phyloP scores from a whole-genome alignment of 2,329 filamentous ascomycete genomes.

The Fusarium beomiforme region DNA sequence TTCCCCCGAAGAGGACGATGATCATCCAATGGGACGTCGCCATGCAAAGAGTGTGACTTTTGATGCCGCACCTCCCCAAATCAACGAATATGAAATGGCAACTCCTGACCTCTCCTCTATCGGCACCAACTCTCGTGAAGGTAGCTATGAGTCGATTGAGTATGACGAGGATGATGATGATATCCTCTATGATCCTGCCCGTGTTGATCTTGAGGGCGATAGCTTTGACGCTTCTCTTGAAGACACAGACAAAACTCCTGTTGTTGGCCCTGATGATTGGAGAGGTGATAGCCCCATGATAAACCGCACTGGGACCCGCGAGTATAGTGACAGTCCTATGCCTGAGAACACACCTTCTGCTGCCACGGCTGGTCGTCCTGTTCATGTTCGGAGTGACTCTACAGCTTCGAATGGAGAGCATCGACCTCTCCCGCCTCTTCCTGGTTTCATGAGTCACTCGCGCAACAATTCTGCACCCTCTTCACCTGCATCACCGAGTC shows the following conservation, averaged over 20 bases:
- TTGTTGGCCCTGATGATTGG: slow-evolving; percentile 98
- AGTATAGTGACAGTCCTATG: slow-evolving; percentile 76
- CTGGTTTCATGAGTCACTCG: slow-evolving; percentile 62
- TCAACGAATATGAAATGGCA: slow-evolving; percentile 98
- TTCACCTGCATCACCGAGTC: slow-evolving; percentile 67
- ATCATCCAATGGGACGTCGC: slow-evolving; percentile 74
- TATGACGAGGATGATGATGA: slow-evolving; percentile 78
- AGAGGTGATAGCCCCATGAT: slow-evolving; percentile 71
- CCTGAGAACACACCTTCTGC: slow-evolving; percentile 60
- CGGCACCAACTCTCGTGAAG: slow-evolving; percentile 88
- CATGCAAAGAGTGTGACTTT: slow-evolving; percentile 98
- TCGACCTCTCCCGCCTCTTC: slow-evolving; percentile 87
- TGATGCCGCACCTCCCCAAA: slow-evolving; percentile 88
- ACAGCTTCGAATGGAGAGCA: slow-evolving; percentile 82
- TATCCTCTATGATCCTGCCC: slow-evolving; percentile 63
- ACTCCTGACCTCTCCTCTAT: slow-evolving; percentile 96
- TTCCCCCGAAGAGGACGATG: slow-evolving; percentile 65
- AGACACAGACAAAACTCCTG: slow-evolving; percentile 95
- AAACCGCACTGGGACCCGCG: slow-evolving; percentile 39
- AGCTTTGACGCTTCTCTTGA: slow-evolving; percentile 97
- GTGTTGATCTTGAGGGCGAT: slow-evolving; percentile 68
- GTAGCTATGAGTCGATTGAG: slow-evolving; percentile 89
- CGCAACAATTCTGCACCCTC: slow-evolving; percentile 56
- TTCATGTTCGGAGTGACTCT: slow-evolving; percentile 75
- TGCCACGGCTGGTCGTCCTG: slow-evolving; percentile 60